phyloP scores from a whole-genome alignment of 768 basidiomycete genomes.

The Clitopilus passeckerianus region DNA sequence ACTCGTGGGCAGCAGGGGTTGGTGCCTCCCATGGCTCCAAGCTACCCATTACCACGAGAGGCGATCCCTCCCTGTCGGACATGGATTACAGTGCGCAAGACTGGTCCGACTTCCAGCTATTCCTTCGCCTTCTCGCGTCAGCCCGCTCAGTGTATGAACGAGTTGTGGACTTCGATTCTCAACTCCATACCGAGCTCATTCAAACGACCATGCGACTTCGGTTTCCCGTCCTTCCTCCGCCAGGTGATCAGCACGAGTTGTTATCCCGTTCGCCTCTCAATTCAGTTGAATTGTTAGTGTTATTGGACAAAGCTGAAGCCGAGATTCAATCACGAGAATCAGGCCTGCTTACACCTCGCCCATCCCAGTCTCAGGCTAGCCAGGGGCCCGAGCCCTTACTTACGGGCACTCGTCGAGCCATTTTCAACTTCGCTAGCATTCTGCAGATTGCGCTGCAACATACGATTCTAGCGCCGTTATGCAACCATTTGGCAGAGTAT shows the following conservation, averaged over 20 bases:
- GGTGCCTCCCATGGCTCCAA: background rate
- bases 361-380: slow-evolving; percentile 24
- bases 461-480: slow-evolving; percentile 81
- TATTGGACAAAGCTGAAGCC: slow-evolving; percentile 50
- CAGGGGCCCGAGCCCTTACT: slow-evolving; percentile 42
- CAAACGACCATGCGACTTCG: slow-evolving; percentile 60
- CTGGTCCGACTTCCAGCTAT: slow-evolving; percentile 82
- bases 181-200: slow-evolving; percentile 52
- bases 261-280: slow-evolving; percentile 84
- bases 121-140: slow-evolving; percentile 79
- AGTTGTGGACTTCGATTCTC: slow-evolving; percentile 62
- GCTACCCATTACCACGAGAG: background rate
- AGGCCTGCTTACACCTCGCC: slow-evolving; percentile 5
- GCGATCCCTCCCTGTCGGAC: slow-evolving; percentile 50
- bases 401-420: slow-evolving; percentile 43
- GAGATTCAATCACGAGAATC: slow-evolving; percentile 24
- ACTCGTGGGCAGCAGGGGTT: slow-evolving; percentile 41
- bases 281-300: slow-evolving; percentile 63
- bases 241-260: slow-evolving; percentile 66
- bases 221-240: slow-evolving; percentile 50
- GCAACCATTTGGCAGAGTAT: slow-evolving; percentile 68
- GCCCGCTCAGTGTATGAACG: slow-evolving; percentile 70
- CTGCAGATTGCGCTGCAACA: slow-evolving; percentile 77
- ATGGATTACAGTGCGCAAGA: slow-evolving; percentile 87
- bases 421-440: slow-evolving; percentile 61